A percentile compares a stretch with the other conserved stretches of the same genome.
Conservation (phyloP, 2,329 filamentous ascomycete genomes). For the Cladosporium sp. region DNA sequence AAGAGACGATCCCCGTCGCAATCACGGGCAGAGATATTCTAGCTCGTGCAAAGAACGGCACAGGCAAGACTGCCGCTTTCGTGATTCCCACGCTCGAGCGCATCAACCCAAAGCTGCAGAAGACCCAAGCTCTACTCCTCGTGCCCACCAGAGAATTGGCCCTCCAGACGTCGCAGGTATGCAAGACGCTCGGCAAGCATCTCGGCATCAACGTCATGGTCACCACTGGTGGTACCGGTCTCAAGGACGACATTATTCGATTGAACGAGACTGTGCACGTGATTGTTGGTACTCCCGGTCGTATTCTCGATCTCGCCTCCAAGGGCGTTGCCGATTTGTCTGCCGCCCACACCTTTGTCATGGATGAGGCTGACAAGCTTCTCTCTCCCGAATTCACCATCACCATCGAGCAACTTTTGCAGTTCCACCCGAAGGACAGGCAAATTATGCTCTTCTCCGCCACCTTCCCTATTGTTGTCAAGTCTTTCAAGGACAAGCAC, state of each 20-base stretch:
- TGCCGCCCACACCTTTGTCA: conserved; percentile 96
- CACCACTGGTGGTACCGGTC: conserved; percentile 89
- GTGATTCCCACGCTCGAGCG: conserved; percentile 93
- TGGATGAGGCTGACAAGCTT: conserved; percentile 99
- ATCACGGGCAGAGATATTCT: conserved; percentile 93
- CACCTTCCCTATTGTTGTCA: conserved; percentile 95
- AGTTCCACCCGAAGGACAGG: conserved; percentile 93
- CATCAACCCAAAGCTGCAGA: conserved; percentile 94
- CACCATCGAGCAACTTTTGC: conserved; percentile 91
- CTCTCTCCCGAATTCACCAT: conserved; percentile 95
- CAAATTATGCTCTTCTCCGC: conserved; percentile 99
- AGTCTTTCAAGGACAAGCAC: conserved; percentile 97
- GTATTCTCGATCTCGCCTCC: conserved; percentile 92
- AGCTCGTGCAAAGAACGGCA: conserved; percentile 96
- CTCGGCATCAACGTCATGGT: conserved; percentile 99
- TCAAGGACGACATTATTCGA: conserved; percentile 96
- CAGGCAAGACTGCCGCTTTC: conserved; percentile 96
- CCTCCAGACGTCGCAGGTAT: conserved; percentile 97
- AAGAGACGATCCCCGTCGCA: conserved; percentile 97
- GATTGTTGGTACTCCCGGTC: conserved; percentile 92
- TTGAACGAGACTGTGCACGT: conserved; percentile 94
- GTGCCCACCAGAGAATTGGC: conserved; percentile 96
- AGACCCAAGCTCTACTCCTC: conserved; percentile 94
- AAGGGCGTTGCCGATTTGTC: conserved; percentile 96
- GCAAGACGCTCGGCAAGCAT: conserved; percentile 97